A percentile compares a stretch with the other conserved stretches of the same genome.
These are phyloP conservation scores for Acarospora socialis DNA, from an alignment of 2,329 filamentous ascomycete genomes.

Conservation along the genomic window DNA sequence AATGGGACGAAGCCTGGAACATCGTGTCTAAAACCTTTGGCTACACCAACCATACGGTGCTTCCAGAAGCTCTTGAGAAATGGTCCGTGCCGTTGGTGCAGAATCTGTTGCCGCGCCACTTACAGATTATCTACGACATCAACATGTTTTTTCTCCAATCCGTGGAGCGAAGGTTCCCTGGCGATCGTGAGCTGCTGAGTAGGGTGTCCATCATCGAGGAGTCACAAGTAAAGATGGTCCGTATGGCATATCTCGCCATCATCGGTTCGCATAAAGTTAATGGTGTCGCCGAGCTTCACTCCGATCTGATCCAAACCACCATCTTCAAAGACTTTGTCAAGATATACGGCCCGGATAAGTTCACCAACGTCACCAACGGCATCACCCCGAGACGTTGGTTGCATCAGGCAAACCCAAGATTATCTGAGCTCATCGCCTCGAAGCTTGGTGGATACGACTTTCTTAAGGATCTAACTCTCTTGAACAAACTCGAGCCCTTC, in stretches of 20 bases:
- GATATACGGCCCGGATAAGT: slow-evolving; percentile 92
- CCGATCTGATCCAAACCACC: slow-evolving; percentile 95
- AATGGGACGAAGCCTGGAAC: slow-evolving; percentile 85
- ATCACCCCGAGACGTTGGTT: slow-evolving; percentile 94
- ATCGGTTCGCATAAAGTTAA: slow-evolving; percentile 99
- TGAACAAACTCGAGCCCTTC: slow-evolving; percentile 74
- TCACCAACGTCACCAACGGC: slow-evolving; percentile 96
- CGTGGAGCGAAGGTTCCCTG: slow-evolving; percentile 82
- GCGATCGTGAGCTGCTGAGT: slow-evolving; percentile 69
- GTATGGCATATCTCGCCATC: slow-evolving; percentile 90
- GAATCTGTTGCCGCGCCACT: slow-evolving; percentile 80
- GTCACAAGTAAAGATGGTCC: slow-evolving; percentile 90
- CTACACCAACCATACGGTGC: slow-evolving; percentile 97
- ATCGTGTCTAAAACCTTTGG: slow-evolving; percentile 71
- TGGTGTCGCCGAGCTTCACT: slow-evolving; percentile 92
- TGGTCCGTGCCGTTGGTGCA: slow-evolving; percentile 92
- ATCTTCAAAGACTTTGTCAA: slow-evolving; percentile 98
- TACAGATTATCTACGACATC: slow-evolving; percentile 97
- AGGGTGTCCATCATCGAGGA: slow-evolving; percentile 97
- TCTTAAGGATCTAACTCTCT: slow-evolving; percentile 74
- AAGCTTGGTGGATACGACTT: slow-evolving; percentile 75
- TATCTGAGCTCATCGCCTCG: slow-evolving; percentile 82
- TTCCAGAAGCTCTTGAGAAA: slow-evolving; percentile 94
- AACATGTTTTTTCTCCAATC: slow-evolving; percentile 84
- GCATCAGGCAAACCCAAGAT: slow-evolving; percentile 86